These are phyloP conservation scores for Ustilago hordei DNA, from an alignment of 1,284 basidiomycete genomes.

Conservation along the genomic window DNA sequence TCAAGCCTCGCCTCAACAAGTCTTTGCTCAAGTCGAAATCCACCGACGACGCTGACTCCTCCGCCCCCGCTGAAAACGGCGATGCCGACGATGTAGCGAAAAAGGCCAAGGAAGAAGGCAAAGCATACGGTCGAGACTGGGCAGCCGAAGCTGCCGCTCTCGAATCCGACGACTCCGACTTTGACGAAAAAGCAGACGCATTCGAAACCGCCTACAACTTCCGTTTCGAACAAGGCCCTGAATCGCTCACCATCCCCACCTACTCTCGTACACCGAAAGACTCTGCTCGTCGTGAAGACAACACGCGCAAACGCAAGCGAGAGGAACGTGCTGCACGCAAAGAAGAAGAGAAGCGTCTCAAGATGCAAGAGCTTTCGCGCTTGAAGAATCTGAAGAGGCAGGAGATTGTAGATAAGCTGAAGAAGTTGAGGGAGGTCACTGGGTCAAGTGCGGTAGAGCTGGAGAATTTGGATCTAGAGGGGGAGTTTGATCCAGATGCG, in stretches of 20 bases:
- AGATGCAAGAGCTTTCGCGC: conserved; percentile 63
- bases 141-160: conserved; percentile 67
- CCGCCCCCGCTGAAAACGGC: conserved; percentile 7
- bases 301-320: conserved; percentile 63
- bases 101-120: background rate
- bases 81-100: background rate
- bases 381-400: conserved; percentile 62
- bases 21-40: conserved; percentile 27
- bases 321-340: conserved; percentile 64
- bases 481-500: conserved; percentile 66
- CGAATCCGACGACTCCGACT: conserved; percentile 61
- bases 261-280: conserved; percentile 63
- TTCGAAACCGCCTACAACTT: conserved; percentile 69
- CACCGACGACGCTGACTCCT: conserved; percentile 12
- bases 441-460: conserved; percentile 59
- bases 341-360: conserved; percentile 63
- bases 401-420: conserved; percentile 64
- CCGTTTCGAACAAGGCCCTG: conserved; percentile 66
- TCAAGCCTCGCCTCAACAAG: conserved; percentile 42
- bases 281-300: conserved; percentile 61
- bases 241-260: conserved; percentile 57
- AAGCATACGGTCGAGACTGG: conserved; percentile 60
- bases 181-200: conserved; percentile 66
- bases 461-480: conserved; percentile 60
- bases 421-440: conserved; percentile 59